Conservation (phyloP, 768 basidiomycete genomes). For the Hygrocybe punicea region DNA sequence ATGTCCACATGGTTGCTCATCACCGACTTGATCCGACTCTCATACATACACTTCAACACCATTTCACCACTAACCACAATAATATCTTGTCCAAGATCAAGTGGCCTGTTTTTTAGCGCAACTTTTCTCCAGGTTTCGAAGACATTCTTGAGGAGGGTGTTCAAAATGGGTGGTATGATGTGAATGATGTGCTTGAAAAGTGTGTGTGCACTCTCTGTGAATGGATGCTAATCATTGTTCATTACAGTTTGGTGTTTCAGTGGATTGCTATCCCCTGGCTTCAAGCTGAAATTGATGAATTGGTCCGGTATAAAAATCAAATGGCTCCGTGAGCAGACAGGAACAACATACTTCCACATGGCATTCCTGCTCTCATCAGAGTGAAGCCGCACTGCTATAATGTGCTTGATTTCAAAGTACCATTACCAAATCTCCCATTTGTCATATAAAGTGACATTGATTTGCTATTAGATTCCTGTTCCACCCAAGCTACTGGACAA, state of each 20-base stretch:
- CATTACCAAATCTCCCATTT: background rate
- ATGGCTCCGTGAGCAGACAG: slow-evolving; percentile 22
- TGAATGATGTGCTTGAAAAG: slow-evolving; percentile 22
- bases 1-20: slow-evolving; percentile 37
- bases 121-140: slow-evolving; percentile 39
- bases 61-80: slow-evolving; percentile 25
- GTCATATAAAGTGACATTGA: background rate
- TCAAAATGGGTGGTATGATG: slow-evolving; percentile 28
- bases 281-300: slow-evolving; percentile 38
- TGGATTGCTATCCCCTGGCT: slow-evolving; percentile 43
- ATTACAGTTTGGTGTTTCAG: slow-evolving; percentile 36
- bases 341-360: slow-evolving; percentile 40
- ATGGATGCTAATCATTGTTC: background rate
- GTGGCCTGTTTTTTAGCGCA: slow-evolving; percentile 32
- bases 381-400: slow-evolving; percentile 26
- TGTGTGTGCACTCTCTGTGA: background rate
- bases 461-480: slow-evolving; percentile 21
- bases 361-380: slow-evolving; percentile 36
- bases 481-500: slow-evolving; percentile 14
- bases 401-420: slow-evolving; percentile 33
- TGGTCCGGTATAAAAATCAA: slow-evolving; percentile 18
- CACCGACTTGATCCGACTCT: slow-evolving; percentile 34
- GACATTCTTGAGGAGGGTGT: slow-evolving; percentile 30
- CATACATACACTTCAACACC: slow-evolving; percentile 31
- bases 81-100: slow-evolving; percentile 39